Evolutionary conservation across 345 rosid genomes (phyloP).

Genomic region (Pistacia vera): DNA sequence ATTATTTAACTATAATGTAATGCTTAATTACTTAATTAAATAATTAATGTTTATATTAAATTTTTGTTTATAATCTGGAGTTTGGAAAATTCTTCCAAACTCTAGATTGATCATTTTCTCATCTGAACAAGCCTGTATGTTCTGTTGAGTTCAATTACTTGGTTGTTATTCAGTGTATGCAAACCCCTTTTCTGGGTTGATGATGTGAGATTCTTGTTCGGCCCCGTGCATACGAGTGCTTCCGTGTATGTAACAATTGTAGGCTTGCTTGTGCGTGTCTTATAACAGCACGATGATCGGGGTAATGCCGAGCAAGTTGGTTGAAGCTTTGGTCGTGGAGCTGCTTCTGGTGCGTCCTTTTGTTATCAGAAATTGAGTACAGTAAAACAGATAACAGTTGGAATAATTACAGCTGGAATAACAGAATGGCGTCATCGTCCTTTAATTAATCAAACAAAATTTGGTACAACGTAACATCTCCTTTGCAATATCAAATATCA

Average conservation of each 20-base stretch:
- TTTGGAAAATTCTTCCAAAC: background rate
- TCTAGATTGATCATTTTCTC: conserved; percentile 17
- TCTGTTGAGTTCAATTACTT: conserved; percentile 33
- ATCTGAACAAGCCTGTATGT: conserved; percentile 7
- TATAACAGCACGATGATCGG: conserved; percentile 89
- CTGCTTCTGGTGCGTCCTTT: conserved; percentile 47
- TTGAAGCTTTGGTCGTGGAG: conserved; percentile 54
- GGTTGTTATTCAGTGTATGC: conserved; percentile 45
- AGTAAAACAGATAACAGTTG: no score
- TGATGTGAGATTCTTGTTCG: conserved; percentile 53
- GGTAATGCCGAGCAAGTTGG: conserved; percentile 62
- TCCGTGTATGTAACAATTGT: conserved; percentile 66
- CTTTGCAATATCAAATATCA: no score
- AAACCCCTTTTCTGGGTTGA: conserved; percentile 52
- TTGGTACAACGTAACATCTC: no score
- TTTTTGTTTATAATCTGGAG: no score
- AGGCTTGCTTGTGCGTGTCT: conserved; percentile 85
- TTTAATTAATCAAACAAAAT: no score
- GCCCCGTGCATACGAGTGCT: conserved; percentile 51
- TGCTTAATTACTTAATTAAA: no score
- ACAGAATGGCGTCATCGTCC: no score
- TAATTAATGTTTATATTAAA: no score
- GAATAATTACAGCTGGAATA: no score
- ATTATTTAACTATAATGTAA: no score
- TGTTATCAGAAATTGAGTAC: no score